A percentile compares a stretch with the other conserved stretches of the same genome.
Evolutionary conservation across 768 basidiomycete species (phyloP).

Genomic region (Lactarius tabidus): DNA sequence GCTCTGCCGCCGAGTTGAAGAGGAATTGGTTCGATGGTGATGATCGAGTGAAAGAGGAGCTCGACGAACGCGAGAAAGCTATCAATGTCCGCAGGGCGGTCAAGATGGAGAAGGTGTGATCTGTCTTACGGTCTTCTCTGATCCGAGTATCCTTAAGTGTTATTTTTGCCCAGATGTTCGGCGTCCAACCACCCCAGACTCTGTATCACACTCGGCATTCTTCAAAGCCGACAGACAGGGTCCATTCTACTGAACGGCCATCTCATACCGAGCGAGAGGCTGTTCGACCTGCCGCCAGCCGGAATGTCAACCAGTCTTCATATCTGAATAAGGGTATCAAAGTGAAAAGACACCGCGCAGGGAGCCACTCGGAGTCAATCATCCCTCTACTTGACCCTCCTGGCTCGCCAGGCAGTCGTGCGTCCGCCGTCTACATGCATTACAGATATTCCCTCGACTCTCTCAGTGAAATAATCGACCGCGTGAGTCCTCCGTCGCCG

Average conservation of each 20-base stretch:
- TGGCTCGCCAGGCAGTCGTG: constrained; percentile 16
- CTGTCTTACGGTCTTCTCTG: background rate
- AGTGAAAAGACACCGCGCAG: constrained; percentile 37
- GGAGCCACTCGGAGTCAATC: constrained; percentile 57
- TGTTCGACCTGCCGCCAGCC: constrained; percentile 20
- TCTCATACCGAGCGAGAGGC: constrained; percentile 8
- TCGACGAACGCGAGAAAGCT: constrained; percentile 70
- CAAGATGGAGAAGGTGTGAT: constrained; percentile 88
- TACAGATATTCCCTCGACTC: constrained; percentile 80
- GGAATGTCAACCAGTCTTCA: constrained; percentile 50
- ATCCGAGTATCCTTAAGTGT: background rate
- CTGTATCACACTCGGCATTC: constrained; percentile 66
- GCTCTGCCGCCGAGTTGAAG: constrained; percentile 46
- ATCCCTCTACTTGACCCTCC: constrained; percentile 40
- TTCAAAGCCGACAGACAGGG: constrained; percentile 31
- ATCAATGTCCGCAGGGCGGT: constrained; percentile 74
- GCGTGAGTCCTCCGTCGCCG: constrained; percentile 44
- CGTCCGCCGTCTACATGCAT: constrained; percentile 55
- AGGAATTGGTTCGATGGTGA: constrained; percentile 50
- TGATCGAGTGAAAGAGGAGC: constrained; percentile 65
- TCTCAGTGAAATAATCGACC: constrained; percentile 73
- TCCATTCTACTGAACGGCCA: constrained; percentile 14
- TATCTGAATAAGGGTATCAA: constrained; percentile 38
- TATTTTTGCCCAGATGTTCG: constrained; percentile 58
- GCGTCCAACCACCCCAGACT: constrained; percentile 71